Conservation (phyloP, 306 rosid species). For the Lathyrus aphaca region DNA sequence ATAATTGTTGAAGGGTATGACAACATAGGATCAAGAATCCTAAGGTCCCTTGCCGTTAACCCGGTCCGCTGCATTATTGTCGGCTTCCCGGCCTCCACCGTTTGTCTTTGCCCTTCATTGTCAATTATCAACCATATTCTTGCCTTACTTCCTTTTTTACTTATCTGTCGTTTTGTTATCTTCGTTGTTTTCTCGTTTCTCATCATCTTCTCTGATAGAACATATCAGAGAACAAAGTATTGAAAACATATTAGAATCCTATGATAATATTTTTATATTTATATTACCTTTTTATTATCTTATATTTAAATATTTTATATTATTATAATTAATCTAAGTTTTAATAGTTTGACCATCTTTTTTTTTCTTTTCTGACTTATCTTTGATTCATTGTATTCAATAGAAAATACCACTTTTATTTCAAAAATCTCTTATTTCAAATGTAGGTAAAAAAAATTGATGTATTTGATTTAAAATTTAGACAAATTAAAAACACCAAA, state of each 20-base stretch:
- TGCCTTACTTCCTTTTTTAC: conserved; percentile 64
- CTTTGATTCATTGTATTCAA: background rate
- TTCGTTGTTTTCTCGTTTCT: background rate
- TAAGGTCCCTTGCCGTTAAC: conserved; percentile 70
- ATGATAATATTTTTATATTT: background rate
- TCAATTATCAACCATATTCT: conserved; percentile 66
- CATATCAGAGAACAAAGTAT: background rate
- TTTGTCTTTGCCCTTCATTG: conserved; percentile 57
- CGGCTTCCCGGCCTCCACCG: conserved; percentile 70
- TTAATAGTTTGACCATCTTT: background rate
- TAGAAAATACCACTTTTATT: no score
- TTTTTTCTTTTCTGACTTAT: background rate
- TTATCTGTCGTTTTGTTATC: conserved; percentile 6
- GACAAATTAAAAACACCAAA: no score
- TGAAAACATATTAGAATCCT: background rate
- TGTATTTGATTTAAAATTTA: no score
- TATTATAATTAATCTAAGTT: background rate
- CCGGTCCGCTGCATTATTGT: conserved; percentile 79
- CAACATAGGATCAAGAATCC: conserved; percentile 69
- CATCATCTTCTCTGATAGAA: background rate
- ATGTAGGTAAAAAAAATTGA: no score
- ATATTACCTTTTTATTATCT: background rate
- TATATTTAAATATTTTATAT: no score
- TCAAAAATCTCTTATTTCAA: no score
- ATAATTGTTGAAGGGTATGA: conserved; percentile 68